phyloP scores from a whole-genome alignment of 495 filamentous ascomycete genomes.

The Trichoderma reesei region DNA sequence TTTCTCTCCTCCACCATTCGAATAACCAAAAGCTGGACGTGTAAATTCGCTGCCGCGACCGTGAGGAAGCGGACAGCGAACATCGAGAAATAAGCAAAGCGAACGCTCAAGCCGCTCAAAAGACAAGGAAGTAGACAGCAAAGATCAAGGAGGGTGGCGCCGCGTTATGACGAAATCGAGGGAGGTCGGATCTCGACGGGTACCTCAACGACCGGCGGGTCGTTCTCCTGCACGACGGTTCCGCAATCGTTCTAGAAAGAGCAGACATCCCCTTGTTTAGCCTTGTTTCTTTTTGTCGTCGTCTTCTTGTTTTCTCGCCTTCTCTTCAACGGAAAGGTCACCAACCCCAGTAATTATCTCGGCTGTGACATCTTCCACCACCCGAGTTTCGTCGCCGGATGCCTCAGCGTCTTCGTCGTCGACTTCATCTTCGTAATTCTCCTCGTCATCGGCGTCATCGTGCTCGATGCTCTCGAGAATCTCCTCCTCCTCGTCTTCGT shows the following conservation, averaged over 20 bases:
- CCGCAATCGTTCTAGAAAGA: neutral
- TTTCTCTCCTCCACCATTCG: neutral
- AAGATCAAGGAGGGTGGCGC: neutral
- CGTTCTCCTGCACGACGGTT: neutral
- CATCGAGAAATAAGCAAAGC: too few species aligned
- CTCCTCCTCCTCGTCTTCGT: constrained; percentile 30
- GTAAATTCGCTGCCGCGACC: too few species aligned
- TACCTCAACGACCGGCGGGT: neutral
- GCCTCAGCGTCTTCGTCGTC: constrained; percentile 16
- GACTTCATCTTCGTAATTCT: constrained; percentile 20
- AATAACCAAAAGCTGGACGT: neutral
- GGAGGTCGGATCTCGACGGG: constrained; percentile 9
- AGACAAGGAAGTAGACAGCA: neutral
- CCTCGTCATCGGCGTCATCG: constrained; percentile 19
- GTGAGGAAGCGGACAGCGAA: too few species aligned
- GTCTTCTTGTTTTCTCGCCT: neutral
- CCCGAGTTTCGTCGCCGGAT: constrained; percentile 14
- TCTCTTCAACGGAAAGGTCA: constrained; percentile 28
- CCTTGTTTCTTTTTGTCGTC: neutral
- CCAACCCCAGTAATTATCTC: constrained; percentile 43
- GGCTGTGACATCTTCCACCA: constrained; percentile 30
- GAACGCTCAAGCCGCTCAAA: too few species aligned
- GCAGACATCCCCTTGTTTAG: neutral
- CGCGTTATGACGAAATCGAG: neutral
- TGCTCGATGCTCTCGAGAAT: constrained; percentile 29